Base-by-base conservation (phyloP, 257 asterid genomes). In the Ballota nigra region DNA sequence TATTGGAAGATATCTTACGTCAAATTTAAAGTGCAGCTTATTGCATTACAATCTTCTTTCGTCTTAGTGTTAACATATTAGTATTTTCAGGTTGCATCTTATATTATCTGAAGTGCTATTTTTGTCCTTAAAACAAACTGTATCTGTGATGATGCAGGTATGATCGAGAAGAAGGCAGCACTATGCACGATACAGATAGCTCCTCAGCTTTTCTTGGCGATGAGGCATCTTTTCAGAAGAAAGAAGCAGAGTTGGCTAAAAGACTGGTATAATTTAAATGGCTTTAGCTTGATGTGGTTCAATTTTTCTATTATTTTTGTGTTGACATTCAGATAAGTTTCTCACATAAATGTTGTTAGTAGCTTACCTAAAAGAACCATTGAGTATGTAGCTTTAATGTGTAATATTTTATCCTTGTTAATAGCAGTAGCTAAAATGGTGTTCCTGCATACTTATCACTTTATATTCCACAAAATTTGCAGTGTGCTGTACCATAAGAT, bases 91-190 rank as follows among this genome's bases (percentile, higher is more conserved):
- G 68, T 69, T 58, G 67, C 31, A 51, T 34, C 20, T 36, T 41
- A 12, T 68, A 18, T 41, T 20, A 28, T 13, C 62, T 20, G 47
- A 20, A 66, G 40, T 53, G 57, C 26, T 66, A 2, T 62, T 55
- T 53, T 64, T 49, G 41, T 26, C 72, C 75, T 66, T 60, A 1
- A 43, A 22, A 20, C 62, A 38, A 73, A 58, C n/a, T 58, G 40
- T 51, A 24, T 24, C 24, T 77, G n/a, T 71, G 57, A 41, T 80
- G 78, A 62, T 75, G 51, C 69, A 95, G 99, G 99, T 95, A 95
- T 75, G 98, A 92, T 66, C 84, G 85, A 77, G 98, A 95, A 82
- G 99, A 95, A 92, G 97, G 96, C 18, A 73, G 87, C 79, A 82
- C 95, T 6, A 74, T 85, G 77, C 84, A 85, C 66, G 96, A 82